phyloP scores from a whole-genome alignment of 768 basidiomycete species.

The Russula sp. region DNA sequence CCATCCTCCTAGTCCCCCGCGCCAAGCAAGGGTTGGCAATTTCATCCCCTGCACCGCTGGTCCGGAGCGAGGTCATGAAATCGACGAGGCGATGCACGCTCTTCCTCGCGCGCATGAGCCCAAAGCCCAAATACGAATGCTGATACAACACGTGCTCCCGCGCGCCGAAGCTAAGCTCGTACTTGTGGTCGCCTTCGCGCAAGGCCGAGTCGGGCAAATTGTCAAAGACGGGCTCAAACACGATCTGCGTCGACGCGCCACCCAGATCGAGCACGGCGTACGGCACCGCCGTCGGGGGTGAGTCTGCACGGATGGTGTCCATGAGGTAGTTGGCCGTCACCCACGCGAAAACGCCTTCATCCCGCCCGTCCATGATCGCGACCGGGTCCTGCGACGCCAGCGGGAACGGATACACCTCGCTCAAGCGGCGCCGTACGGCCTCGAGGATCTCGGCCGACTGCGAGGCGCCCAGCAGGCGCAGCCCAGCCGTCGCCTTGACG shows the following conservation, averaged over 20 bases:
- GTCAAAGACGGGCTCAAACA: conserved; percentile 78
- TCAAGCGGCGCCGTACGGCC: conserved; percentile 59
- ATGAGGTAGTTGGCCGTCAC: conserved; percentile 95
- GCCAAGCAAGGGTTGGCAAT: conserved; percentile 82
- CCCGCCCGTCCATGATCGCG: conserved; percentile 88
- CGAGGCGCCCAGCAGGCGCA: conserved; percentile 58
- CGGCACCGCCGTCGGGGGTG: conserved; percentile 40
- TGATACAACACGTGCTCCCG: conserved; percentile 76
- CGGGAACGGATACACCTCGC: conserved; percentile 58
- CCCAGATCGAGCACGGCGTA: conserved; percentile 95
- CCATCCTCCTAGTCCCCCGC: conserved; percentile 48
- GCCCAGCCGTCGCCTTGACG: conserved; percentile 89
- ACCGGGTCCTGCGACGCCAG: conserved; percentile 58
- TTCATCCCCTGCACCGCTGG: conserved; percentile 26
- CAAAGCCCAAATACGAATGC: conserved; percentile 97
- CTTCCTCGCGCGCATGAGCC: conserved; percentile 79
- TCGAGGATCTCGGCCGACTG: conserved; percentile 66
- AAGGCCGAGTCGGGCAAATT: conserved; percentile 31
- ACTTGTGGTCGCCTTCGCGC: conserved; percentile 87
- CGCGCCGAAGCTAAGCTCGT: conserved; percentile 71
- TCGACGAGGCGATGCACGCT: conserved; percentile 85
- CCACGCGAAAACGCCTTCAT: conserved; percentile 99
- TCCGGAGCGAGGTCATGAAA: conserved; percentile 59
- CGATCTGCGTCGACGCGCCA: conserved; percentile 96
- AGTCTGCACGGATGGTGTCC: conserved; percentile 54